Conservation (phyloP, 192 early-diverging fungal genomes). For the Rhizophlyctis rosea region DNA sequence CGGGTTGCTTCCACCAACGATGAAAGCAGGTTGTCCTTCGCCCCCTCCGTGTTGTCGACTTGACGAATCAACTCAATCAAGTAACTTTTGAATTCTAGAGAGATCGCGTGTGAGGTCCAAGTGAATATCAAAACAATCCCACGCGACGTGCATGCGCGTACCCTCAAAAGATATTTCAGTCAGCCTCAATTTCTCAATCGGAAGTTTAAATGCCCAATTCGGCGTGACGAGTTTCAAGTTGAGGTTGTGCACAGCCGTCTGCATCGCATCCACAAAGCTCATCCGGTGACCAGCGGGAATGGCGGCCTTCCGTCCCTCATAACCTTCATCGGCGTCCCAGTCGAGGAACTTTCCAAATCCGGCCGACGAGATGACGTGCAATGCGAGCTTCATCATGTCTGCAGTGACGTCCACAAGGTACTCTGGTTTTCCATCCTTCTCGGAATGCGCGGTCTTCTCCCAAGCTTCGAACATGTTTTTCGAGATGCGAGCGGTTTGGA, state of each 20-base stretch:
- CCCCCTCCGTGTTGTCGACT: constrained; percentile 2
- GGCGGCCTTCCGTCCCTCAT: background rate
- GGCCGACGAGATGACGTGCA: constrained; percentile 26
- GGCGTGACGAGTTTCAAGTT: constrained; percentile 20
- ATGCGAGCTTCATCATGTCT: constrained; percentile 29
- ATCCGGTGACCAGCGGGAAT: constrained; percentile 19
- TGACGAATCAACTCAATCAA: constrained; percentile 20
- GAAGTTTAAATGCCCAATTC: background rate
- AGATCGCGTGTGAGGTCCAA: too few species aligned
- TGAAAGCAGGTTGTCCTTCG: constrained; percentile 27
- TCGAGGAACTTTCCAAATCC: constrained; percentile 24
- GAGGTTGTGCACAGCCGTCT: constrained; percentile 20
- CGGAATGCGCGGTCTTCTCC: constrained; percentile 2
- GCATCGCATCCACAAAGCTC: constrained; percentile 24
- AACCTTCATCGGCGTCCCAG: constrained; percentile 16
- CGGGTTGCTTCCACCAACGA: constrained; percentile 21
- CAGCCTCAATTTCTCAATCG: background rate
- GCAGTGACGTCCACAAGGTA: constrained; percentile 6
- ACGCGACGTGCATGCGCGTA: too few species aligned
- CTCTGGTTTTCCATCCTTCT: background rate
- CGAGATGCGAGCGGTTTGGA: constrained; percentile 5
- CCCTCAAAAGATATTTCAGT: background rate
- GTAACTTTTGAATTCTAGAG: constrained; percentile 28
- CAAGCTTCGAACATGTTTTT: constrained; percentile 25
- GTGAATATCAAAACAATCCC: too few species aligned